These are phyloP conservation scores for Clonostachys rhizophaga DNA, from an alignment of 2,329 filamentous ascomycete genomes.

Conservation along the genomic window DNA sequence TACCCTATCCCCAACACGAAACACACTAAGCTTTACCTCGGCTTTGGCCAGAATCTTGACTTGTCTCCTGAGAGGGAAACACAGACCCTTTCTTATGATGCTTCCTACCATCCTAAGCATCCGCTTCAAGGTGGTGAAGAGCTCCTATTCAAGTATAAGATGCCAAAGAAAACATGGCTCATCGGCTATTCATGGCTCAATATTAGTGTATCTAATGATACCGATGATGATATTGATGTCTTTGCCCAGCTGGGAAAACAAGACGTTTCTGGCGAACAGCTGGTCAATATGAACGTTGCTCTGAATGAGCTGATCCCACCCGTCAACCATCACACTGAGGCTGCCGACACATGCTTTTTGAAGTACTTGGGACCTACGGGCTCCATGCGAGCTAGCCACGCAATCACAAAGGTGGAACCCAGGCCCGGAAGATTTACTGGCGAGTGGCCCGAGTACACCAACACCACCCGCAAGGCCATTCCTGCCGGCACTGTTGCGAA, in stretches of 20 bases:
- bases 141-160: conserved; percentile 23
- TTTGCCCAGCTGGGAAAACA: too few species aligned
- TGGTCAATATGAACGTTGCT: too few species aligned
- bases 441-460: too few species aligned
- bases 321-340: conserved; percentile 31
- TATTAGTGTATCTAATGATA: too few species aligned
- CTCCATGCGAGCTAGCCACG: conserved; percentile 20
- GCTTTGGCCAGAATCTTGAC: too few species aligned
- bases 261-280: too few species aligned
- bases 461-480: too few species aligned
- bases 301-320: too few species aligned
- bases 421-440: conserved; percentile 5
- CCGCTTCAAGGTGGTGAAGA: conserved; percentile 5
- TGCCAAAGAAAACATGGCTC: conserved; percentile 2
- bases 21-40: too few species aligned
- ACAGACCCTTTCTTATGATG: conserved; percentile 14
- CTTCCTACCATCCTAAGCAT: conserved; percentile 16
- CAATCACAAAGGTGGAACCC: conserved; percentile 14
- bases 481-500: conserved; percentile 7
- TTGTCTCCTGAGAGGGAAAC: conserved; percentile 5
- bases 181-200: too few species aligned
- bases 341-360: conserved; percentile 20
- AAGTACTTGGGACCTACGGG: conserved; percentile 10
- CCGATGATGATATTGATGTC: too few species aligned
- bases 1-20: too few species aligned